A percentile compares a stretch with the other conserved stretches of the same genome.
Evolutionary conservation across 1,139 yeast genomes (phyloP).

Genomic region (Scheffersomyces quercinus): DNA sequence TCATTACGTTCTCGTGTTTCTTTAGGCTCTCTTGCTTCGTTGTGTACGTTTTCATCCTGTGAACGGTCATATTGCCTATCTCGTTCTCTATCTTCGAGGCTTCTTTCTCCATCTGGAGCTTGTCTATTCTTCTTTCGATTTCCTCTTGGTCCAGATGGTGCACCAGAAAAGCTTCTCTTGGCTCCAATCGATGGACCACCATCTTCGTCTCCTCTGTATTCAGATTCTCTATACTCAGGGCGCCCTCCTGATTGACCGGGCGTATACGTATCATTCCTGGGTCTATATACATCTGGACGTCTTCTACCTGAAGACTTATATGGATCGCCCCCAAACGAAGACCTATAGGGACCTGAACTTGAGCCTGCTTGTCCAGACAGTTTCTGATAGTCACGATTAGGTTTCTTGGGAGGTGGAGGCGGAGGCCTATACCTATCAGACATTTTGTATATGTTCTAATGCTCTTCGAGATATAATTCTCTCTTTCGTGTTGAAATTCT

Average conservation of each 20-base stretch:
- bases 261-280: no score
- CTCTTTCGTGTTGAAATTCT: no score
- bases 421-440: conserved; percentile 48
- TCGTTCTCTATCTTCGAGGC: no score
- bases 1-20: no score
- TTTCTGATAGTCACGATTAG: not conserved
- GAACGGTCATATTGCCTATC: no score
- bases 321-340: conserved; percentile 4
- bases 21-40: no score
- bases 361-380: conserved; percentile 1
- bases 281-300: no score
- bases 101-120: conserved; percentile 7
- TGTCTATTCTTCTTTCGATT: conserved; percentile 19
- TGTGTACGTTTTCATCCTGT: no score
- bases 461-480: no score
- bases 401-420: conserved; percentile 12
- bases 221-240: no score
- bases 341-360: conserved; percentile 3
- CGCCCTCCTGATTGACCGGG: no score
- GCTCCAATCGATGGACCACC: conserved; percentile 6
- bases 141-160: conserved; percentile 23
- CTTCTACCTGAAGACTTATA: conserved; percentile 7
- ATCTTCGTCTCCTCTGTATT: no score
- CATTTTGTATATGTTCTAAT: conserved; percentile 20
- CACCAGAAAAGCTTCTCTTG: conserved; percentile 14